Conservation (phyloP, 2,329 filamentous ascomycete genomes). For the Cercospora sp. region DNA sequence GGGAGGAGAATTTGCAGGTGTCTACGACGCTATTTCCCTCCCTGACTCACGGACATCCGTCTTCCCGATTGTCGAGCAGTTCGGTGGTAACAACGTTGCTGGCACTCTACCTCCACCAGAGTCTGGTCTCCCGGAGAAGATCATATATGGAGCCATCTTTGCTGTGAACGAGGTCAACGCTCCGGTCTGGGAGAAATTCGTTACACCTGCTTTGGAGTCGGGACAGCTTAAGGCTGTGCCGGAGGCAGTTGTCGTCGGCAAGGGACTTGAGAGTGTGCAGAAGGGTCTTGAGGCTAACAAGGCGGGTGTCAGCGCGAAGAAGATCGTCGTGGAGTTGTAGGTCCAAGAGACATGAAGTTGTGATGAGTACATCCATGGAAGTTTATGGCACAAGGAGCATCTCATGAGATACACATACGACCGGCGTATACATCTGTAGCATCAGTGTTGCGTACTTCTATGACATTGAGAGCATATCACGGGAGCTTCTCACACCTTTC, state of each 20-base stretch:
- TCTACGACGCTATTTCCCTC: conserved; percentile 44
- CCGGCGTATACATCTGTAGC: not conserved
- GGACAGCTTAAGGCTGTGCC: conserved; percentile 40
- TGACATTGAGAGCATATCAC: not conserved
- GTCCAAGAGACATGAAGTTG: not conserved
- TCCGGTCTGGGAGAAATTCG: conserved; percentile 35
- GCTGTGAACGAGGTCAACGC: conserved; percentile 31
- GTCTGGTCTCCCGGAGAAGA: conserved; percentile 29
- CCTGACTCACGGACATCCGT: conserved; percentile 30
- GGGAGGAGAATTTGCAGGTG: conserved; percentile 46
- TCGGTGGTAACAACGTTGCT: conserved; percentile 31
- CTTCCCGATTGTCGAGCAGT: conserved; percentile 35
- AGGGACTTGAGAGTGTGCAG: conserved; percentile 40
- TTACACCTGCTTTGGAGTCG: conserved; percentile 39
- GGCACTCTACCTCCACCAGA: conserved; percentile 27
- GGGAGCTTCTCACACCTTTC: not conserved
- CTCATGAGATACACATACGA: not conserved
- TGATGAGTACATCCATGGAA: not conserved
- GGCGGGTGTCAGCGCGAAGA: conserved; percentile 39
- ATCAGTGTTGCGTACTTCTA: not conserved
- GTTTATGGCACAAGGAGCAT: not conserved
- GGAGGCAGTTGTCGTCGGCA: conserved; percentile 42
- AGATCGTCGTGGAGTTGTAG: conserved; percentile 39
- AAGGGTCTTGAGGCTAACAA: conserved; percentile 36
- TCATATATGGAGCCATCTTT: conserved; percentile 36